A percentile compares a stretch with the other conserved stretches of the same genome.
These are phyloP conservation scores for Hemileia vastatrix DNA, from an alignment of 1,284 basidiomycete genomes.

Conservation along the genomic window DNA sequence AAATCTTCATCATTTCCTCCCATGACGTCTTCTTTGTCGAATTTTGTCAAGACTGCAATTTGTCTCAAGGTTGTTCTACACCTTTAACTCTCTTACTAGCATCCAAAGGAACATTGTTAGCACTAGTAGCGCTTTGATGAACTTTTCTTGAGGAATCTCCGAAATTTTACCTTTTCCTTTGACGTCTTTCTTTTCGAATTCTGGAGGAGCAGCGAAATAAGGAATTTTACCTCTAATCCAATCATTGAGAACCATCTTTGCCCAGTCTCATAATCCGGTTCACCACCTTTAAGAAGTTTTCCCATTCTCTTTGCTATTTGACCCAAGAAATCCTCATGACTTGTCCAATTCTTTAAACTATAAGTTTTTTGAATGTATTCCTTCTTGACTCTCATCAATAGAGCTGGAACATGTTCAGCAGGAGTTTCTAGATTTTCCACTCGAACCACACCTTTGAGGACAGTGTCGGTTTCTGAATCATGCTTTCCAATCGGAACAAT, in stretches of 20 bases:
- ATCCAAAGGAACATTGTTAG: constrained; percentile 33
- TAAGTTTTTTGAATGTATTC: constrained; percentile 89
- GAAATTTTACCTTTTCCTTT: too few relatives aligned
- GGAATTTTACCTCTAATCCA: constrained; percentile 95
- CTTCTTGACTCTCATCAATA: constrained; percentile 81
- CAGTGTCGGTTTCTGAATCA: constrained; percentile 82
- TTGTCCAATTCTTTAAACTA: constrained; percentile 50
- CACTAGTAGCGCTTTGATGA: constrained; percentile 26
- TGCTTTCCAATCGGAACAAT: constrained; percentile 85
- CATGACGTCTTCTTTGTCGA: constrained; percentile 48
- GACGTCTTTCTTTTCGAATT: too few relatives aligned
- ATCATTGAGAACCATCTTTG: constrained; percentile 90
- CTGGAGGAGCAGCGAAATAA: constrained; percentile 73
- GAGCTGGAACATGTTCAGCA: constrained; percentile 78
- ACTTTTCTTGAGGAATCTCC: constrained; percentile 22
- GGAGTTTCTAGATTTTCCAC: constrained; percentile 90
- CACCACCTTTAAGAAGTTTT: constrained; percentile 85
- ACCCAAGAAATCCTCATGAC: constrained; percentile 71
- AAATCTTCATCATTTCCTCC: constrained; percentile 43
- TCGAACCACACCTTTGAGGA: constrained; percentile 91
- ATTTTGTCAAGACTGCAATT: constrained; percentile 52
- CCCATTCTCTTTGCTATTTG: constrained; percentile 82
- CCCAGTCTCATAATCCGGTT: constrained; percentile 86
- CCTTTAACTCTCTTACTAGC: constrained; percentile 49
- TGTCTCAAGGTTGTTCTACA: constrained; percentile 52